phyloP scores from a whole-genome alignment of 257 asterid species.

The Solanum rostratum region DNA sequence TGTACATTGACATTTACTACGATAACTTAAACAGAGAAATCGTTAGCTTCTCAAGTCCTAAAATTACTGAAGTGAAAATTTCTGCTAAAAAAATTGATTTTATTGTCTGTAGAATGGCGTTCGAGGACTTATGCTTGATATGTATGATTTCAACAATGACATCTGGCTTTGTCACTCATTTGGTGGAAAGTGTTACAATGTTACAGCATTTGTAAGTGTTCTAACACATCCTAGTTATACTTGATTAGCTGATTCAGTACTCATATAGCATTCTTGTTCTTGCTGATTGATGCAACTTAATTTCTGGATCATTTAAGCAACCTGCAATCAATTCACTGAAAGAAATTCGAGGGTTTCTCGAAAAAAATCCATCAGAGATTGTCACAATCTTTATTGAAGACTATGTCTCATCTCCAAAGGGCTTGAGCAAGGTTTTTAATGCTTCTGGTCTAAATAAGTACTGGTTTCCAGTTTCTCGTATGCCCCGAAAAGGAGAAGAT shows the following conservation, averaged over 20 bases:
- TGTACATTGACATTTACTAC: not conserved
- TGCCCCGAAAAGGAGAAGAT: slow-evolving; percentile 69
- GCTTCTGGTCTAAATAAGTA: slow-evolving; percentile 62
- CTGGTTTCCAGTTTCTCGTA: slow-evolving; percentile 56
- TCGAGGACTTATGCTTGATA: slow-evolving; percentile 90
- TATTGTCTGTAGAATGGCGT: slow-evolving; percentile 63
- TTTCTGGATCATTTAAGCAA: slow-evolving; percentile 31
- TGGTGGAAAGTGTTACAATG: slow-evolving; percentile 46
- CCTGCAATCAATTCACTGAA: slow-evolving; percentile 67
- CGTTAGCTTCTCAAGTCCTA: not conserved
- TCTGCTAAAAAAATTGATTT: not conserved
- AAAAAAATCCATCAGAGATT: slow-evolving; percentile 45
- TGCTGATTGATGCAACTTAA: not conserved
- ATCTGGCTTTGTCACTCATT: slow-evolving; percentile 86
- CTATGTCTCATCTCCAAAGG: slow-evolving; percentile 59
- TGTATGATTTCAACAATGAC: slow-evolving; percentile 72
- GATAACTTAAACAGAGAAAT: not conserved
- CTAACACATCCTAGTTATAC: not conserved
- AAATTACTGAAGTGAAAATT: not conserved
- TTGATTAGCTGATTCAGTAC: not conserved
- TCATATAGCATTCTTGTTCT: not conserved
- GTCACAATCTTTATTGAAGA: slow-evolving; percentile 81
- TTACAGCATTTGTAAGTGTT: slow-evolving; percentile 71
- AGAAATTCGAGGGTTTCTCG: slow-evolving; percentile 57
- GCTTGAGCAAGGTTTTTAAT: slow-evolving; percentile 52